Evolutionary conservation across 352 stramenopile genomes (phyloP).

Genomic region (Blastocystis sp.): DNA sequence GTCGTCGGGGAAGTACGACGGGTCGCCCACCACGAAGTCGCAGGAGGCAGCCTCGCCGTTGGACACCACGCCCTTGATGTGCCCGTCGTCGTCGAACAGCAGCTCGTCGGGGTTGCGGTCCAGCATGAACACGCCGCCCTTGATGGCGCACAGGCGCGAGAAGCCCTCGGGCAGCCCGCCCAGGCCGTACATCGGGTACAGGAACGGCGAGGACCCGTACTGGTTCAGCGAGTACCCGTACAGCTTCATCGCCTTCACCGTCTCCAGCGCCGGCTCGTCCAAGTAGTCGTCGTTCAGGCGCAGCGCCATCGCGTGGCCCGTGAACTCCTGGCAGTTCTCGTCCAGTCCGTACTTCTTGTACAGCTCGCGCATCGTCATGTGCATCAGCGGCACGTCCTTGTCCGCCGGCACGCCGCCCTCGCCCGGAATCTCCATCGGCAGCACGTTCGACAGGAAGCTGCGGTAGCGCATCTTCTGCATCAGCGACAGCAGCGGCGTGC

Average conservation of each 20-base stretch:
- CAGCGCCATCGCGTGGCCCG: constrained; percentile 97
- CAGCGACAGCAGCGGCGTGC: constrained; percentile 92
- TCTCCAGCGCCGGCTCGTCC: constrained; percentile 84
- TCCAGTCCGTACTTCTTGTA: constrained; percentile 96
- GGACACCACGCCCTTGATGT: constrained; percentile 85
- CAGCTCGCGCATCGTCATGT: constrained; percentile 93
- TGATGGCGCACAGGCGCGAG: constrained; percentile 93
- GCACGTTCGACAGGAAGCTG: constrained; percentile 93
- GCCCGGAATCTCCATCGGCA: constrained; percentile 70
- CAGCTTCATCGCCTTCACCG: constrained; percentile 90
- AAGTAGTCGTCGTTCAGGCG: constrained; percentile 79
- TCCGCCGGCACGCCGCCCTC: constrained; percentile 70
- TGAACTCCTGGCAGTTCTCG: constrained; percentile 96
- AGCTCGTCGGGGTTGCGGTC: constrained; percentile 78
- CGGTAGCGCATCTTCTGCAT: constrained; percentile 99
- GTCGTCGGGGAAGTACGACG: constrained; percentile 91
- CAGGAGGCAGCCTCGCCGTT: constrained; percentile 89
- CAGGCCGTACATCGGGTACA: constrained; percentile 98
- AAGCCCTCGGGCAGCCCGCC: constrained; percentile 96
- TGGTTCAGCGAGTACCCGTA: constrained; percentile 95
- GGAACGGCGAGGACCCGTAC: constrained; percentile 88
- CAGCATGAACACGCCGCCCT: too few species aligned
- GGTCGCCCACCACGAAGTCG: constrained; percentile 94
- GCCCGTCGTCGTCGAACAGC: constrained; percentile 86
- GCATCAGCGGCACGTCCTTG: constrained; percentile 76